Evolutionary conservation across 129 eudicot species (phyloP).

Genomic region (Apium graveolens): DNA sequence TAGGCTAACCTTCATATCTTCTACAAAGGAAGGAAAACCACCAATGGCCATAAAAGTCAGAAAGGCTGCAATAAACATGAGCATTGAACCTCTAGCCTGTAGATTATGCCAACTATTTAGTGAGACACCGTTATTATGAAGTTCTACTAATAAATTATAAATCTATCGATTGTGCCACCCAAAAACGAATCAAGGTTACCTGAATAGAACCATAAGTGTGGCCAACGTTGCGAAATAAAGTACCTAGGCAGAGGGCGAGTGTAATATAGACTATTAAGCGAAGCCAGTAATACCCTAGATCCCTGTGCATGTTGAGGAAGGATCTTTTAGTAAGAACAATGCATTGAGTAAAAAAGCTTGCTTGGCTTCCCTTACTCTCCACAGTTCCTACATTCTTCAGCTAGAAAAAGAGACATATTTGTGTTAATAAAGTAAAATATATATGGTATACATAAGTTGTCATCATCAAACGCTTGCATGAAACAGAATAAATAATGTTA

Average conservation of each 20-base stretch:
- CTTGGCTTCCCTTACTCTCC: slow-evolving; percentile 13
- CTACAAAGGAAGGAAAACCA: slow-evolving; percentile 32
- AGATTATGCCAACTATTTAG: not conserved
- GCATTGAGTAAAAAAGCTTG: slow-evolving; percentile 23
- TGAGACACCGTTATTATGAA: not conserved
- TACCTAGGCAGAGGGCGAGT: slow-evolving; percentile 25
- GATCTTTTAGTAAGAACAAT: slow-evolving; percentile 28
- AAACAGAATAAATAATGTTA: not conserved
- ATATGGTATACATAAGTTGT: too few species aligned
- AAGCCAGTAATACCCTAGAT: slow-evolving; percentile 38
- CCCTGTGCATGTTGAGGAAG: slow-evolving; percentile 32
- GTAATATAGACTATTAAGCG: slow-evolving; percentile 27
- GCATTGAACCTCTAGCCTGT: slow-evolving; percentile 35
- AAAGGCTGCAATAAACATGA: slow-evolving; percentile 21
- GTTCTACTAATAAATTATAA: not conserved
- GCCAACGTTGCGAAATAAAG: slow-evolving; percentile 25
- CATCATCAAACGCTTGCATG: not conserved
- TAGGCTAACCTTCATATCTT: slow-evolving; percentile 28
- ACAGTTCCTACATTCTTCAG: not conserved
- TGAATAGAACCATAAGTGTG: slow-evolving; percentile 25
- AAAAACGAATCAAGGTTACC: slow-evolving; percentile 9
- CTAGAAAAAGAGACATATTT: not conserved
- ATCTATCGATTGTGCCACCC: not conserved
- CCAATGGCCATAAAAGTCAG: slow-evolving; percentile 35
- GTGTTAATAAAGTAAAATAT: not conserved